These are phyloP conservation scores for Ophiocordyceps sinensis DNA, from an alignment of 2,329 filamentous ascomycete genomes.

Conservation along the genomic window DNA sequence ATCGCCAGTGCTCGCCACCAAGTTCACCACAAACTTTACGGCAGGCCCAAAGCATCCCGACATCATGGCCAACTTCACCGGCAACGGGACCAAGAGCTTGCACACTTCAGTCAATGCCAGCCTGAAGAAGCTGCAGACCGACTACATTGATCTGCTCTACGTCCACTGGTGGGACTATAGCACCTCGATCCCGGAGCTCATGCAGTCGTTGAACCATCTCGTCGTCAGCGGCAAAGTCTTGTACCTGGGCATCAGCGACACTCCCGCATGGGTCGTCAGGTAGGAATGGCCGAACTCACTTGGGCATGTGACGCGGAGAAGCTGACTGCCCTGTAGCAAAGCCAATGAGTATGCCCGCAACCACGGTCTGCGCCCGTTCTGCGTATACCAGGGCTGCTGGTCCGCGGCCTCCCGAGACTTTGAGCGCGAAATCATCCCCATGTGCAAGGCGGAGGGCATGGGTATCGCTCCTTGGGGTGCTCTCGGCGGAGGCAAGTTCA, in stretches of 20 bases:
- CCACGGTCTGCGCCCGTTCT: slow-evolving; percentile 56
- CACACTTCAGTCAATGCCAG: slow-evolving; percentile 39
- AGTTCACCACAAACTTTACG: slow-evolving; percentile 47
- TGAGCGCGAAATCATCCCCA: slow-evolving; percentile 28
- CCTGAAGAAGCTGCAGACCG: slow-evolving; percentile 46
- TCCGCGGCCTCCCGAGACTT: slow-evolving; percentile 23
- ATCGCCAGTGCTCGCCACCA: slow-evolving; percentile 48
- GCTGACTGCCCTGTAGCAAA: slow-evolving; percentile 22
- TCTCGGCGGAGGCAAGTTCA: slow-evolving; percentile 33
- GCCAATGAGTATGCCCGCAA: slow-evolving; percentile 55
- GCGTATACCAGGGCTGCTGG: slow-evolving; percentile 29
- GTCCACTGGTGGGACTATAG: slow-evolving; percentile 56
- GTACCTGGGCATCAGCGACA: slow-evolving; percentile 54
- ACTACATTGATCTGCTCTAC: slow-evolving; percentile 54
- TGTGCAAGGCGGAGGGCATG: slow-evolving; percentile 29
- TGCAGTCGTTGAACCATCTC: slow-evolving; percentile 51
- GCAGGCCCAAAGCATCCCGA: slow-evolving; percentile 23
- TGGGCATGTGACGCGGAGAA: background rate
- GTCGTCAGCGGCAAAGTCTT: slow-evolving; percentile 45
- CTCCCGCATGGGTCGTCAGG: slow-evolving; percentile 54
- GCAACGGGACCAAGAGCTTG: slow-evolving; percentile 49
- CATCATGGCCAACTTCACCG: slow-evolving; percentile 37
- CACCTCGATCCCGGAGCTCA: slow-evolving; percentile 52
- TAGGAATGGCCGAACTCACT: slow-evolving; percentile 5
- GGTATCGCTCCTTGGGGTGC: slow-evolving; percentile 46